phyloP scores from a whole-genome alignment of 495 filamentous ascomycete genomes.

The Talaromyces trachyspermus region DNA sequence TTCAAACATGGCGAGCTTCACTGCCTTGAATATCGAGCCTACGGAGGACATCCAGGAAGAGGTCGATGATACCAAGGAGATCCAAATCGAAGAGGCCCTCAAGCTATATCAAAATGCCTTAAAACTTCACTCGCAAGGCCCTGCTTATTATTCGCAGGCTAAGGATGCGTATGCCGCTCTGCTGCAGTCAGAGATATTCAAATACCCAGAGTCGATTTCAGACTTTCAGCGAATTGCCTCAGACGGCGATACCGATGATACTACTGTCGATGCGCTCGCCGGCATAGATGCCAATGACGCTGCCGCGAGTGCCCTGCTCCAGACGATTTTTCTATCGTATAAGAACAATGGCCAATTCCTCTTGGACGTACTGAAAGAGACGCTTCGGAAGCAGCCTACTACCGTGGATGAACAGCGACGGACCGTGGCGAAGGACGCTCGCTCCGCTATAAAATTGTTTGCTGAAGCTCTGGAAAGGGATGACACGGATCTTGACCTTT shows the following conservation, averaged over 20 bases:
- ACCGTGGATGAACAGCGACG: slow-evolving; percentile 28
- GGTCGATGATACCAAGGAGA: slow-evolving; percentile 87
- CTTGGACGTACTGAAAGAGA: slow-evolving; percentile 61
- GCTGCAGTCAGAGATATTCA: slow-evolving; percentile 89
- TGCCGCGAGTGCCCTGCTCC: slow-evolving; percentile 70
- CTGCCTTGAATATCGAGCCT: slow-evolving; percentile 84
- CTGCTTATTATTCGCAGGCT: slow-evolving; percentile 65
- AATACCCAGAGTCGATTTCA: slow-evolving; percentile 73
- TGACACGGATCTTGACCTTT: slow-evolving; percentile 89
- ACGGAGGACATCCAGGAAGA: slow-evolving; percentile 87
- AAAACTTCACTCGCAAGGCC: slow-evolving; percentile 85
- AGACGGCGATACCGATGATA: slow-evolving; percentile 45
- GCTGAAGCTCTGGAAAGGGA: slow-evolving; percentile 77
- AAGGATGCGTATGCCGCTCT: slow-evolving; percentile 75
- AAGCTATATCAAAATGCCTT: slow-evolving; percentile 91
- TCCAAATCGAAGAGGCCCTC: slow-evolving; percentile 94
- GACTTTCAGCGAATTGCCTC: slow-evolving; percentile 64
- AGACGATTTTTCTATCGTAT: slow-evolving; percentile 84
- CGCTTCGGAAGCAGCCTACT: slow-evolving; percentile 17
- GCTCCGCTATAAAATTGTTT: slow-evolving; percentile 51
- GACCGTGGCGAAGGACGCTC: slow-evolving; percentile 19
- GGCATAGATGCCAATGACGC: slow-evolving; percentile 49
- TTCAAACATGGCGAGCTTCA: slow-evolving; percentile 50
- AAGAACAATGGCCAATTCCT: slow-evolving; percentile 92
- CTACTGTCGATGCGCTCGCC: slow-evolving; percentile 34